Percentiles rank a stretch among this genome's conserved stretches.
phyloP scores from a whole-genome alignment of 2,329 filamentous ascomycete species.

The Juglanconis juglandina region DNA sequence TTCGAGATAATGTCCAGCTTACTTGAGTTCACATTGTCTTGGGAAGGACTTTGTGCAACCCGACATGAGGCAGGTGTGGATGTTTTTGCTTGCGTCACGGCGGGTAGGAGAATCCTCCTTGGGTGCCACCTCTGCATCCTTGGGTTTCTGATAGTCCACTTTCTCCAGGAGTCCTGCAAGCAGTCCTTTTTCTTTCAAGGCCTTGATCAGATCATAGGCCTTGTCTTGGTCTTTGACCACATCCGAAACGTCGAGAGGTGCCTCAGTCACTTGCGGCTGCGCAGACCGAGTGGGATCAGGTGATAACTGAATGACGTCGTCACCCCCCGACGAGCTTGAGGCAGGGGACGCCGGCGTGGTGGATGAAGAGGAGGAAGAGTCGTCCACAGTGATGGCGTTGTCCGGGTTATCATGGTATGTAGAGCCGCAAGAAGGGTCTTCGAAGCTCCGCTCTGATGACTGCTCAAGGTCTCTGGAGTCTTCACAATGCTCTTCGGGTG shows the following conservation, averaged over 20 bases:
- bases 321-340: not conserved
- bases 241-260: not conserved
- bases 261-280: not conserved
- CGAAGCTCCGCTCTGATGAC: not conserved
- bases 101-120: slow-evolving; percentile 19
- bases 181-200: slow-evolving; percentile 27
- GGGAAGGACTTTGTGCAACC: slow-evolving; percentile 45
- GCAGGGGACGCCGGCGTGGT: not conserved
- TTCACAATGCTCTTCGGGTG: not conserved
- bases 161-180: slow-evolving; percentile 31
- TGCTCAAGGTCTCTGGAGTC: not conserved
- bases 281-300: not conserved
- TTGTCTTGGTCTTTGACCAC: slow-evolving; percentile 1
- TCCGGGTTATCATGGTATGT: not conserved
- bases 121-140: slow-evolving; percentile 9
- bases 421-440: not conserved
- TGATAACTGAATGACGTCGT: not conserved
- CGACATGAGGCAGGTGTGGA: slow-evolving; percentile 12
- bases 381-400: not conserved
- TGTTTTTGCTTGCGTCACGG: slow-evolving; percentile 4
- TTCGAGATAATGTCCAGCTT: slow-evolving; percentile 22
- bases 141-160: slow-evolving; percentile 22
- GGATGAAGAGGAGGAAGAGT: not conserved
- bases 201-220: slow-evolving; percentile 14
- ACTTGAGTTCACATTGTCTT: slow-evolving; percentile 58